Percentiles rank a stretch among this genome's conserved stretches.
These are phyloP conservation scores for Spinellus fusiger DNA, from an alignment of 192 early-diverging fungal genomes.

Conservation along the genomic window DNA sequence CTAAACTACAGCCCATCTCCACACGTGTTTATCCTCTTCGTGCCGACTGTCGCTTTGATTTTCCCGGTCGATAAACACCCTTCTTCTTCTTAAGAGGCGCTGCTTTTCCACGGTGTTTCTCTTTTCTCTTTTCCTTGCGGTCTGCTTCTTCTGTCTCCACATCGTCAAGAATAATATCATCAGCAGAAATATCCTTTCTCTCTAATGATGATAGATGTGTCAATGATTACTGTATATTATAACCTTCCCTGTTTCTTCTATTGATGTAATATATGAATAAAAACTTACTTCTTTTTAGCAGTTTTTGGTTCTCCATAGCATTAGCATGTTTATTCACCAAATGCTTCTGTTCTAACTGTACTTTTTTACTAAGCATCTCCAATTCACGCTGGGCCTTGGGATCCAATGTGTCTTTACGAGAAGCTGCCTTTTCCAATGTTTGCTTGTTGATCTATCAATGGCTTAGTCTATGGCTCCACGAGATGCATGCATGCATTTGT, in stretches of 20 bases:
- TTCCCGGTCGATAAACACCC: slow-evolving; percentile 1
- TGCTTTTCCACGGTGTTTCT: not conserved
- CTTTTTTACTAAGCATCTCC: slow-evolving; percentile 94
- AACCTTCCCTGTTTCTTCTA: too few relatives aligned
- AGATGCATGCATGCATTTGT: not conserved
- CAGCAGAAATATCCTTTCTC: slow-evolving; percentile 40
- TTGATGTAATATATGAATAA: too few relatives aligned
- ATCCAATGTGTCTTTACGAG: slow-evolving; percentile 72
- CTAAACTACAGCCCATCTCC: too few relatives aligned
- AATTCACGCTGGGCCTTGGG: slow-evolving; percentile 78
- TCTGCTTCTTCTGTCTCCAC: slow-evolving; percentile 50
- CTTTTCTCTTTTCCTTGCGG: not conserved
- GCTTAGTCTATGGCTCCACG: too few relatives aligned
- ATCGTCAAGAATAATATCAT: slow-evolving; percentile 73
- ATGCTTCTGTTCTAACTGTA: slow-evolving; percentile 86
- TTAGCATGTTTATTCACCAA: slow-evolving; percentile 74
- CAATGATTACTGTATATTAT: not conserved
- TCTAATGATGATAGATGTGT: slow-evolving; percentile 28
- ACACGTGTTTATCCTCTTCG: not conserved
- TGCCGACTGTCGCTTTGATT: slow-evolving; percentile 5
- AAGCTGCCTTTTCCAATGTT: slow-evolving; percentile 74
- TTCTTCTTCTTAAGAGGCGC: slow-evolving; percentile 5
- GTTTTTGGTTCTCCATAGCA: slow-evolving; percentile 79
- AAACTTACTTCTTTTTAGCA: slow-evolving; percentile 76
- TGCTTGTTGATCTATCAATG: slow-evolving; percentile 59